Evolutionary conservation across 495 filamentous ascomycete species (phyloP).

Genomic region (Penicillium malachiteum): DNA sequence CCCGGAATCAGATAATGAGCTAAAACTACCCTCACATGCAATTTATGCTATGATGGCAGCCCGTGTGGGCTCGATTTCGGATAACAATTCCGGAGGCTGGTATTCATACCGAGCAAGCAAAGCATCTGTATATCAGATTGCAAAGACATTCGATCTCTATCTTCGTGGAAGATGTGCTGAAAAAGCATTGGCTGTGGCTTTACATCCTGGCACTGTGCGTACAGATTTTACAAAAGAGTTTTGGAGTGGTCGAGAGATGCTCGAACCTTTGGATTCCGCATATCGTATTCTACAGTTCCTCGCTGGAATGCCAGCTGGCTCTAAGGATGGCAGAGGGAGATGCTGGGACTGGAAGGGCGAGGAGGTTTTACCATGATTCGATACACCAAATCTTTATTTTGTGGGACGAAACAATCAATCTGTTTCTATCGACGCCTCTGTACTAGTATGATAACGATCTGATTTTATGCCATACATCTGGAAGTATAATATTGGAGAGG

Average conservation of each 20-base stretch:
- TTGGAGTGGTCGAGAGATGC: slow-evolving; percentile 61
- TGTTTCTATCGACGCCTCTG: too few species aligned
- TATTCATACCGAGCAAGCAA: slow-evolving; percentile 77
- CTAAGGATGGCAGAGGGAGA: slow-evolving; percentile 55
- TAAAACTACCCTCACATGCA: slow-evolving; percentile 45
- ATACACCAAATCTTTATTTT: too few species aligned
- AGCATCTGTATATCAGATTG: slow-evolving; percentile 66
- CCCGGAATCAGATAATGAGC: neutral
- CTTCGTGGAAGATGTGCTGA: slow-evolving; percentile 52
- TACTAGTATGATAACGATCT: too few species aligned
- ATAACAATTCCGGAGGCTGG: slow-evolving; percentile 70
- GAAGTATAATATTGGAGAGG: too few species aligned
- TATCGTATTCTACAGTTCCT: slow-evolving; percentile 58
- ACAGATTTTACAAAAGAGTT: slow-evolving; percentile 72
- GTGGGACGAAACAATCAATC: too few species aligned
- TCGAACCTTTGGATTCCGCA: slow-evolving; percentile 61
- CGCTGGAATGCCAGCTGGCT: slow-evolving; percentile 29
- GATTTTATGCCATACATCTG: too few species aligned
- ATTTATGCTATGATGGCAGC: slow-evolving; percentile 72
- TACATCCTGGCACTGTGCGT: slow-evolving; percentile 83
- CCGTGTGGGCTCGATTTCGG: slow-evolving; percentile 69
- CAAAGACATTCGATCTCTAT: slow-evolving; percentile 72
- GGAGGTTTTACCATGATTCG: slow-evolving; percentile 60
- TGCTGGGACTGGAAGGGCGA: slow-evolving; percentile 79
- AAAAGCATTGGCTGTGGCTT: slow-evolving; percentile 62